A percentile compares a stretch with the other conserved stretches of the same genome.
These are phyloP conservation scores for Plectranthus barbatus DNA, from an alignment of 257 asterid species.

Conservation along the genomic window DNA sequence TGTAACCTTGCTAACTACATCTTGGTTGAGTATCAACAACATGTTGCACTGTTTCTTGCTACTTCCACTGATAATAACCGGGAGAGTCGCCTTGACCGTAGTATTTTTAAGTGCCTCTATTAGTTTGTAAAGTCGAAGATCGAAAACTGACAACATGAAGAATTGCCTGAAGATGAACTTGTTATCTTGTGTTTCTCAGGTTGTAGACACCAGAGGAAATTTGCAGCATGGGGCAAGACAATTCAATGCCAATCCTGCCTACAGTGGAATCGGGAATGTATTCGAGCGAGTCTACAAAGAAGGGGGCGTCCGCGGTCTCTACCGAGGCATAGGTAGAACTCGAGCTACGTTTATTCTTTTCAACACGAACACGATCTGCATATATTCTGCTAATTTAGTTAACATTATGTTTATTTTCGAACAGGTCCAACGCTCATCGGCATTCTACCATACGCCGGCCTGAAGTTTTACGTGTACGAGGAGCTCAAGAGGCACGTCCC, in stretches of 20 bases:
- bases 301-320: slow-evolving; percentile 81
- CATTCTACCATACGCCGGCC: slow-evolving; percentile 92
- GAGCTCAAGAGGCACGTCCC: slow-evolving; percentile 78
- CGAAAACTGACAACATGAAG: too few species aligned
- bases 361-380: background rate
- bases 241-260: slow-evolving; percentile 40
- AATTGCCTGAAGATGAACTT: too few species aligned
- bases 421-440: slow-evolving; percentile 94
- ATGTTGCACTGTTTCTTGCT: too few species aligned
- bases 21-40: background rate
- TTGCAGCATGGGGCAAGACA: slow-evolving; percentile 30
- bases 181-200: slow-evolving; percentile 24
- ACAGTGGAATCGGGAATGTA: slow-evolving; percentile 70
- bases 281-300: slow-evolving; percentile 60
- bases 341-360: background rate
- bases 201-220: slow-evolving; percentile 44
- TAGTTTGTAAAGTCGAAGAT: too few species aligned
- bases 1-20: background rate
- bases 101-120: too few species aligned
- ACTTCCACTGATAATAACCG: too few species aligned
- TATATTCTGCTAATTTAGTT: background rate
- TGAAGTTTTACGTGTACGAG: slow-evolving; percentile 86
- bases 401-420: background rate
- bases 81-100: too few species aligned
- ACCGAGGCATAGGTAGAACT: slow-evolving; percentile 80